Evolutionary conservation across 805 yeast species (phyloP), one percentile per base, ranked within the genome.

Genomic region (Cyberlindnera americana): DNA sequence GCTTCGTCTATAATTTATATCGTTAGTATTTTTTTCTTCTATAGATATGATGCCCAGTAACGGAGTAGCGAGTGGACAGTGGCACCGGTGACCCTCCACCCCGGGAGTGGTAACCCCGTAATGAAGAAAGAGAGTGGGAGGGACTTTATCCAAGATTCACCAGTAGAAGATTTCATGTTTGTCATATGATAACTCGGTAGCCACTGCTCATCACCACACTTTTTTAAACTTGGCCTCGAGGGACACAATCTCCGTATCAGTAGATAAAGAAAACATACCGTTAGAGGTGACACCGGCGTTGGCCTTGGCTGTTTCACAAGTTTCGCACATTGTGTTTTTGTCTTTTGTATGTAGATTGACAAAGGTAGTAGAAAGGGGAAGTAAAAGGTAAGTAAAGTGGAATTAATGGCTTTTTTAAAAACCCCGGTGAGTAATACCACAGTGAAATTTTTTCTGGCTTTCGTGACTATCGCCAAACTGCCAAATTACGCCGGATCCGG

Each of bases 221-320:
- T n/a, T n/a, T n/a, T n/a, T n/a, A n/a, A n/a, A n/a, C n/a, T n/a
- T n/a, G n/a, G n/a, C n/a, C n/a, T n/a, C n/a, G n/a, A n/a, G n/a
- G n/a, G n/a, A n/a, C n/a, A n/a, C n/a, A n/a, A n/a, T n/a, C n/a
- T n/a, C n/a, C n/a, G n/a, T n/a, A n/a, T n/a, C n/a, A n/a, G n/a
- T n/a, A n/a, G n/a, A n/a, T n/a, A 31, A 12, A n/a, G 18, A 11
- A 17, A 12, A 40, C 43, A 41, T 41, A 33, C 48, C 30, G 9
- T 38, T 33, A 30, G 35, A 29, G 34, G 29, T 21, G 9, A 43
- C 45, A 26, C 47, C 46, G 32, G 53, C 52, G 40, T 43, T 47
- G 41, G 50, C 50, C 46, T 52, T 50, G 23, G 57, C 56, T 15
- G 41, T 50, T 47, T 54, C 57, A 41, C 56, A 51, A 27, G 59